Base-by-base conservation (phyloP, 352 stramenopile genomes). In the Pythium sukuiense region DNA sequence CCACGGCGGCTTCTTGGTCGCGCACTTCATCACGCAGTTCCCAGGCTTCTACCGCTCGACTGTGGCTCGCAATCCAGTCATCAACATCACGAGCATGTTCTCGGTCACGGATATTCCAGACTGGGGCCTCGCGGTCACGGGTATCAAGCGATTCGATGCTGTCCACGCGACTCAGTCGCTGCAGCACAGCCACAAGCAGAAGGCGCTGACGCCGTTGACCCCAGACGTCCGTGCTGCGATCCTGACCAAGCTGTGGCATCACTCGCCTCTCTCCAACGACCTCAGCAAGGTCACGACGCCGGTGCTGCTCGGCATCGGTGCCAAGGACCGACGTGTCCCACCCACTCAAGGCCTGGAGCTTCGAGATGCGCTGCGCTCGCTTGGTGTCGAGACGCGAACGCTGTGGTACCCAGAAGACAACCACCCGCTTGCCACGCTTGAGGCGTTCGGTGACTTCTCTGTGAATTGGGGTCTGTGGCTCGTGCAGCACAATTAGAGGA, bases 91-190 rank as follows among this genome's bases (percentile, higher is more conserved):
- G 27, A 90, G 81, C 37, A 92, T 98, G 86, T 90, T 97, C 41
- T 97, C 93, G 71, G 84, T 85, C 20, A 98, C 90, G 16, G 97
- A 99, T 76, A 99, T 99, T 76, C 91, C 93, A n/a, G 97, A 99
- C 65, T 99, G 96, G 96, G 94, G 84, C 27, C 86, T 97, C 32
- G 94, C 97, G 55, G 87, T 85, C 55, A 71, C 89, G 52, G 93
- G 93, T 0, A 71, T 95, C 37, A 73, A 85, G 26, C 78, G 79
- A 12, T 98, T 98, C 55, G 84, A 98, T 61, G 90, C 80, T n/a
- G 87, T 90, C 41, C 61, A 82, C 29, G 93, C 90, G 69, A 80
- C 76, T 14, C 87, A 78, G 73, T 85, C 71, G 43, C 71, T 86
- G 16, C 70, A 74, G 50, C 65, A 68, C 12, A 39, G 32, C 37